Evolutionary conservation across 2,329 filamentous ascomycete species (phyloP), one percentile per base, ranked within the genome.

Genomic region (Emergomyces orientalis): DNA sequence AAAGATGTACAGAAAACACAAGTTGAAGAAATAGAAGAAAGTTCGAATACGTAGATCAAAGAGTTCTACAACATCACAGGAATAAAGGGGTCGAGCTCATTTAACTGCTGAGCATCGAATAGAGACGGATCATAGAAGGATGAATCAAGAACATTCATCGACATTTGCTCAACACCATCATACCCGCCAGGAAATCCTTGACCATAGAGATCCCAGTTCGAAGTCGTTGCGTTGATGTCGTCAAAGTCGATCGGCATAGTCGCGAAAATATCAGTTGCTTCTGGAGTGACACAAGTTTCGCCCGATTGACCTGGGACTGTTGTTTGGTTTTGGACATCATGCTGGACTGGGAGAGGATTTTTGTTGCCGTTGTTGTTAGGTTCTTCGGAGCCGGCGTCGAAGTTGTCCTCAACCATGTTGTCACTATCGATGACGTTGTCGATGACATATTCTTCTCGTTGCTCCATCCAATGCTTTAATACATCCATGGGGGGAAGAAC

Each of bases 401-500:
- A 6, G 5, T 59, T 47, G 41, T 62, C 47, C 7, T 61, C 30
- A n/a, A 63, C 59, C 56, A 61, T 56, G 37, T 61, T 63, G 49
- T 49, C 56, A 54, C 37, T 43, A 30, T 60, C 61, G 22, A 60
- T 34, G 49, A 54, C 69, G 64, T 75, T 75, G 57, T 76, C 74
- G 32, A 72, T 66, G 39, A 77, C 76, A 51, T 75, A 65, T 67
- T 83, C 82, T 62, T 83, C 79, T 58, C 81, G 77, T 73, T 86
- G 82, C 65, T 78, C 76, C 76, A 87, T 84, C 84, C 84, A 87
- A 63, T 80, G 76, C 71, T 84, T 85, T 64, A 86, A 75, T 59
- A 79, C 77, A 41, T 86, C 83, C 79, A 87, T 86, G 0, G 82
- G 76, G 3, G 84, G 84, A 65, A 81, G 76, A 65, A 85, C 83